Base-by-base conservation (phyloP, 257 asterid genomes). In the Jasminum sambac region DNA sequence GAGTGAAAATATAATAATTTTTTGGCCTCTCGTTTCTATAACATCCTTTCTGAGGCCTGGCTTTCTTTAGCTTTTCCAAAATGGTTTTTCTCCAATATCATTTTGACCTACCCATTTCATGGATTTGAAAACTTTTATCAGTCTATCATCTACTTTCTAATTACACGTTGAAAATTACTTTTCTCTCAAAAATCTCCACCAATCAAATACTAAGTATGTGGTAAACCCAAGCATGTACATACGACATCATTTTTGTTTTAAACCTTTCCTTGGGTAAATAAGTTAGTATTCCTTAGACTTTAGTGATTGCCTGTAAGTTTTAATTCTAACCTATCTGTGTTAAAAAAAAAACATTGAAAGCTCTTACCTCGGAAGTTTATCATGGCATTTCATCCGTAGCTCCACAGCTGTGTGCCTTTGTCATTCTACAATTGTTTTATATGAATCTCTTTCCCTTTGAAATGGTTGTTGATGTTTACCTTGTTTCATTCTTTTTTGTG, bases 361-460 rank as follows among this genome's bases (percentile, higher is more conserved):
- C 36, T 30, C 36, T 30, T 30, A 30, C 1, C 36, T 30, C 36
- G 36, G 4, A 30, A 50, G 14, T 58, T 14, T 19, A 14, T 70
- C 12, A 36, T 50, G 58, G 25, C 48, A 72, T 65, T 24, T 71
- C 71, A 6, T 7, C 59, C 11, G 11, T 50, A 17, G 59, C 25
- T 1, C 59, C 25, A 50, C 59, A n/a, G 17, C 8, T 48, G 0
- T 2, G 10, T 48, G 58, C 16, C 16, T n/a, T 9, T n/a, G 23
- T 46, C 57, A 16, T 2, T 48, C 11, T n/a, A 10, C 16, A 48
- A 48, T 48, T 23, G 17, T n/a, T 4, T n/a, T 48, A n/a, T 11
- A 2, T 8, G 24, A 16, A n/a, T 48, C 58, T 48, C 58, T 48
- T 48, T 48, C 23, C 58, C 16, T 48, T 48, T 5, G 58, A 48